Evolutionary conservation across 2,329 filamentous ascomycete genomes (phyloP).

Genomic region (Fusarium lyarnte): DNA sequence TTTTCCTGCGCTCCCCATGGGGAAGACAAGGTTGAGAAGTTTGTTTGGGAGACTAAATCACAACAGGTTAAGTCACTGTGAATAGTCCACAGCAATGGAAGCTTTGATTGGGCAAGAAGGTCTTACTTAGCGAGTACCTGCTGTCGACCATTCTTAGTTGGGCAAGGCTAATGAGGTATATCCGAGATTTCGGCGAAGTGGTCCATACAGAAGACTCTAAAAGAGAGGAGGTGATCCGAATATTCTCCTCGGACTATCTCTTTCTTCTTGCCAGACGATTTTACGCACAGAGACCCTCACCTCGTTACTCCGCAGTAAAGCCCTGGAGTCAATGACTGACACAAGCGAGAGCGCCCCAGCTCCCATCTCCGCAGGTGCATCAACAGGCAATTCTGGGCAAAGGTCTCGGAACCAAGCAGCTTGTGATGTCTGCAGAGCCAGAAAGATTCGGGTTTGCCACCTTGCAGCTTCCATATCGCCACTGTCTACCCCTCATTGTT

Average conservation of each 20-base stretch:
- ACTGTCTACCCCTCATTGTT: neutral
- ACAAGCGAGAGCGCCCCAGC: neutral
- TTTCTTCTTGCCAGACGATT: neutral
- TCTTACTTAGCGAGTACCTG: neutral
- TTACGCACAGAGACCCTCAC: too few relatives aligned
- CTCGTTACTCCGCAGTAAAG: neutral
- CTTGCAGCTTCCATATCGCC: neutral
- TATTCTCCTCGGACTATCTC: constrained; percentile 33
- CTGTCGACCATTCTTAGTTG: neutral
- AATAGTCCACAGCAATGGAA: neutral
- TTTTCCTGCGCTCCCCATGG: constrained; percentile 24
- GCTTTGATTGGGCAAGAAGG: neutral
- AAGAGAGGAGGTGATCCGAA: constrained; percentile 23
- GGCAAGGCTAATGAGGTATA: neutral
- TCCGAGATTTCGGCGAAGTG: constrained; percentile 39
- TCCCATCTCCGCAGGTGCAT: neutral
- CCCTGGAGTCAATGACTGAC: neutral
- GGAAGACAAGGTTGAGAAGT: constrained; percentile 17
- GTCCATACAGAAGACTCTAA: neutral
- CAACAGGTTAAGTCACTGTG: neutral
- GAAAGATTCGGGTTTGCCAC: constrained; percentile 35
- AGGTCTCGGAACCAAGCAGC: constrained; percentile 33
- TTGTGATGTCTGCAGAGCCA: constrained; percentile 39
- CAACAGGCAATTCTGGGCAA: neutral
- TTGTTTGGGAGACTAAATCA: neutral